These are phyloP conservation scores for Polyplosphaeria fusca DNA, from an alignment of 495 filamentous ascomycete genomes.

Conservation along the genomic window DNA sequence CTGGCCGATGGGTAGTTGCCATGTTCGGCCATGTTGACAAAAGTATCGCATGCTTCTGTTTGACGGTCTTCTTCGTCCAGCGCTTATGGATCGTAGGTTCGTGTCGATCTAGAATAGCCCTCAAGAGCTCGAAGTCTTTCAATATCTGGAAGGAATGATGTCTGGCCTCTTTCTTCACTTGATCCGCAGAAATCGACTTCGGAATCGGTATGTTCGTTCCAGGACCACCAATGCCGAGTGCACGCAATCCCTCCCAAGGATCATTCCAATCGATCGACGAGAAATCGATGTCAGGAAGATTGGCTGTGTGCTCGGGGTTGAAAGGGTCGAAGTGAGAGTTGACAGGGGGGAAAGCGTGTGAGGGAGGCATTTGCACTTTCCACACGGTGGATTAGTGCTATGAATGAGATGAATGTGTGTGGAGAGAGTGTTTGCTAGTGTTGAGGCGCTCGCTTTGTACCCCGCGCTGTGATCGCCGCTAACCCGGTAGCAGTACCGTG, in stretches of 20 bases:
- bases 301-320: background rate
- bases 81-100: conserved; percentile 48
- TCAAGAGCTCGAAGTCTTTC: conserved; percentile 17
- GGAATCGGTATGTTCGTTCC: background rate
- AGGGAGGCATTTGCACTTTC: no score
- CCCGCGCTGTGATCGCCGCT: no score
- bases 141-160: no score
- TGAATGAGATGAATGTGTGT: no score
- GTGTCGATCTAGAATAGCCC: conserved; percentile 44
- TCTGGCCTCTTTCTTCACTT: no score
- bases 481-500: no score
- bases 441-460: no score
- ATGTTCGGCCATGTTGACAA: conserved; percentile 49
- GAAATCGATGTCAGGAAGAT: background rate
- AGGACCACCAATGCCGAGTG: background rate
- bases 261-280: background rate
- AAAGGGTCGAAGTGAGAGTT: background rate
- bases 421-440: no score
- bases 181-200: no score
- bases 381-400: no score
- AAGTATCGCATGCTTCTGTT: conserved; percentile 46
- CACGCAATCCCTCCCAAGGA: background rate
- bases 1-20: conserved; percentile 48
- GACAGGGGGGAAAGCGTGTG: no score
- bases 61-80: conserved; percentile 49